phyloP scores from a whole-genome alignment of 192 early-diverging fungal genomes.

The Entomortierella parvispora region DNA sequence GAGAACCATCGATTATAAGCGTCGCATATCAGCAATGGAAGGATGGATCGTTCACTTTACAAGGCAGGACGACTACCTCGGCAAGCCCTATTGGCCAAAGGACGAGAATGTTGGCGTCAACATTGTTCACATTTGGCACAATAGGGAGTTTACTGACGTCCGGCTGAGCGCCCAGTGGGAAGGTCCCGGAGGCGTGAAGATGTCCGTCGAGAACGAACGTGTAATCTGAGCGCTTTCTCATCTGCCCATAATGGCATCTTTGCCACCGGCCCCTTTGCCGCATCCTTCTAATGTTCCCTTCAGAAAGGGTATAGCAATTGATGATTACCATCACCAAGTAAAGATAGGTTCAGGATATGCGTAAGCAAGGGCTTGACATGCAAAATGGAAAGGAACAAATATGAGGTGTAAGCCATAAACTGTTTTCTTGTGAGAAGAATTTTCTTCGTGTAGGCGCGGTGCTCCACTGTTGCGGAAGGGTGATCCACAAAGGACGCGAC shows the following conservation, averaged over 20 bases:
- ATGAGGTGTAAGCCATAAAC: no score
- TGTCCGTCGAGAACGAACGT: neutral
- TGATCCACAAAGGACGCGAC: no score
- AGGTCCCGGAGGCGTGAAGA: conserved; percentile 11
- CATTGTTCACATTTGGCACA: conserved; percentile 27
- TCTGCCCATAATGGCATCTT: neutral
- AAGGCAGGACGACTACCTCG: conserved; percentile 23
- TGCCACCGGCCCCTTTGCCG: no score
- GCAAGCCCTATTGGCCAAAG: conserved; percentile 15
- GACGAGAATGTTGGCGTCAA: conserved; percentile 16
- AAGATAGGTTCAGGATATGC: no score
- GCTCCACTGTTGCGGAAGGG: no score
- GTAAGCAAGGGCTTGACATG: no score
- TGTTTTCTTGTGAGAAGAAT: no score
- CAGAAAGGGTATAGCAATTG: no score
- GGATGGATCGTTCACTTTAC: conserved; percentile 38
- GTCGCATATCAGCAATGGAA: conserved; percentile 11
- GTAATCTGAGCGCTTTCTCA: neutral
- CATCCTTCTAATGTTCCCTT: no score
- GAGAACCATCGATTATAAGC: conserved; percentile 18
- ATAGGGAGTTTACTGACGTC: conserved; percentile 14
- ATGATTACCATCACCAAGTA: no score
- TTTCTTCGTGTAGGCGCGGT: no score
- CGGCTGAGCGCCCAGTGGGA: conserved; percentile 32
- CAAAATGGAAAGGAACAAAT: no score